Evolutionary conservation across 108 stramenopile species (phyloP).

Genomic region (Mediolabrus comicus): DNA sequence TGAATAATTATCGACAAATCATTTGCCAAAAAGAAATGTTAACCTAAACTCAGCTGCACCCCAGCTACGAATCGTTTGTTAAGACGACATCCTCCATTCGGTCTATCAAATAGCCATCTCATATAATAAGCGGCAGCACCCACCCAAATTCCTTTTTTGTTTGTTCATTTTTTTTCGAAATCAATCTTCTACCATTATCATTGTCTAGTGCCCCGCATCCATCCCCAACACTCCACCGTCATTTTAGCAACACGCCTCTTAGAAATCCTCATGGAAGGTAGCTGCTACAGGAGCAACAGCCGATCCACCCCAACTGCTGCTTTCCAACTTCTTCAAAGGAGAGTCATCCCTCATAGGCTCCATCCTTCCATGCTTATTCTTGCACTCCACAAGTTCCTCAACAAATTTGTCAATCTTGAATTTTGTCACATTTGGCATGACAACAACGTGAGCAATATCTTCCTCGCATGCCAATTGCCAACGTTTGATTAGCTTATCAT

Average conservation of each 20-base stretch:
- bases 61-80: background rate
- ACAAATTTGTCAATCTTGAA: constrained; percentile 85
- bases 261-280: constrained; percentile 22
- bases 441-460: constrained; percentile 89
- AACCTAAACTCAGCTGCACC: background rate
- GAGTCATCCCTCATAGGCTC: constrained; percentile 47
- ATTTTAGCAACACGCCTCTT: background rate
- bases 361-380: constrained; percentile 53
- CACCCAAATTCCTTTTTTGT: background rate
- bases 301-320: constrained; percentile 48
- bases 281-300: constrained; percentile 28
- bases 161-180: background rate
- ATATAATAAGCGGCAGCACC: background rate
- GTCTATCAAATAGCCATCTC: background rate
- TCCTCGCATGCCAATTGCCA: constrained; percentile 91
- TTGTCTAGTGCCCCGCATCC: background rate
- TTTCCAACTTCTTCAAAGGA: constrained; percentile 52
- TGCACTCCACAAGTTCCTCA: constrained; percentile 64
- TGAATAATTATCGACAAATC: constrained; percentile 3
- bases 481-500: constrained; percentile 74
- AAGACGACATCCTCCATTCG: background rate
- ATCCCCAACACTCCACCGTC: background rate
- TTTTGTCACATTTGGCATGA: constrained; percentile 87
- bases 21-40: background rate
- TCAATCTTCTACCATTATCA: background rate